phyloP scores from a whole-genome alignment of 2,329 filamentous ascomycete species.

The Penicillium sp. region DNA sequence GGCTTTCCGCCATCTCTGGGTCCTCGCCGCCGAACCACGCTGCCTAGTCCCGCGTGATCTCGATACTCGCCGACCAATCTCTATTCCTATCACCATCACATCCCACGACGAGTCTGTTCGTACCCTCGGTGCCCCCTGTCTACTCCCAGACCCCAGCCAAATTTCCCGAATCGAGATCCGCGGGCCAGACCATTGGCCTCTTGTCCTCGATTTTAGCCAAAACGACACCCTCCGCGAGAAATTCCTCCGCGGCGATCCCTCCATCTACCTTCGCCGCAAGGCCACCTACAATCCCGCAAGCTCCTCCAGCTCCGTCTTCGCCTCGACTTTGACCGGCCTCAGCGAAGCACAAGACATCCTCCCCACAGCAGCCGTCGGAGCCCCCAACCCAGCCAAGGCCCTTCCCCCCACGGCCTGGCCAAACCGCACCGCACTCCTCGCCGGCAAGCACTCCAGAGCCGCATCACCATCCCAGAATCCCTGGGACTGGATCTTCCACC shows the following conservation, averaged over 20 bases:
- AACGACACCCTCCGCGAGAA: conserved; percentile 63
- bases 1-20: conserved; percentile 97
- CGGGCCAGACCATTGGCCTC: conserved; percentile 73
- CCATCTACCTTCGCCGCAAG: conserved; percentile 71
- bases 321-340: conserved; percentile 72
- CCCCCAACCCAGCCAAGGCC: conserved; percentile 27
- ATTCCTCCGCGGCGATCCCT: conserved; percentile 68
- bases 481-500: conserved; percentile 74
- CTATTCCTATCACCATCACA: conserved; percentile 68
- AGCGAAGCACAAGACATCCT: conserved; percentile 59
- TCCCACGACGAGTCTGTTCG: conserved; percentile 49
- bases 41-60: conserved; percentile 88
- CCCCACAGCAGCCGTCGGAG: conserved; percentile 27
- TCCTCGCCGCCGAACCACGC: conserved; percentile 83
- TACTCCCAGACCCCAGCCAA: conserved; percentile 51
- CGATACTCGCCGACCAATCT: conserved; percentile 77
- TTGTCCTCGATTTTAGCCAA: conserved; percentile 71
- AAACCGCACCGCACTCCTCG: conserved; percentile 25
- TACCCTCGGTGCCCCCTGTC: conserved; percentile 55
- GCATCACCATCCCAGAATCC: conserved; percentile 46
- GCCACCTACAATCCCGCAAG: conserved; percentile 64
- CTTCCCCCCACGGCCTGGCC: conserved; percentile 26
- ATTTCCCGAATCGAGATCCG: conserved; percentile 41
- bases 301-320: conserved; percentile 60
- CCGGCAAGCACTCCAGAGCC: conserved; percentile 23